A percentile compares a stretch with the other conserved stretches of the same genome.
These are phyloP conservation scores for Vaccinium corymbosum DNA, from an alignment of 148 eudicot species.

Conservation along the genomic window DNA sequence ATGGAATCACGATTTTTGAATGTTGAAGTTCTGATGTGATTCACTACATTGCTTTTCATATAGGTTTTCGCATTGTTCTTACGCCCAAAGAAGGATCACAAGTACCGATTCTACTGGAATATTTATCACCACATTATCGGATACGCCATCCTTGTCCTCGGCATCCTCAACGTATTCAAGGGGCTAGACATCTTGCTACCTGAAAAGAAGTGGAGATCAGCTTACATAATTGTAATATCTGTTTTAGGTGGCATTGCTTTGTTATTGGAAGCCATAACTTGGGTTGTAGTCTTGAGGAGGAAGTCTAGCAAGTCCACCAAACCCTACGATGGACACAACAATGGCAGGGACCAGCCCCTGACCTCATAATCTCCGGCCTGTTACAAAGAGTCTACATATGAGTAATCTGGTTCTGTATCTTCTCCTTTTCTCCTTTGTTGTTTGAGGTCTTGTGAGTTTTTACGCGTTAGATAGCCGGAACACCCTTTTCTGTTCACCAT, in stretches of 20 bases:
- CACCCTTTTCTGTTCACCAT: background rate
- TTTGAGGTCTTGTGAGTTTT: background rate
- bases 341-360: conserved; percentile 30
- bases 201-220: conserved; percentile 64
- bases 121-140: conserved; percentile 78
- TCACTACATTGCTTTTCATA: background rate
- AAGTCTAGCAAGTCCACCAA: conserved; percentile 59
- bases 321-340: conserved; percentile 52
- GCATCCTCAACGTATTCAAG: conserved; percentile 83
- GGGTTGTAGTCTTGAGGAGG: conserved; percentile 60
- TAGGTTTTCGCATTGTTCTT: conserved; percentile 82
- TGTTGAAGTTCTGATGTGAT: background rate
- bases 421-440: background rate
- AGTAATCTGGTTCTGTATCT: background rate
- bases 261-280: conserved; percentile 69
- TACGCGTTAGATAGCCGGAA: background rate
- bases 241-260: conserved; percentile 54
- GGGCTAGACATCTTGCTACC: conserved; percentile 77
- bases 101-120: conserved; percentile 78
- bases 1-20: background rate
- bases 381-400: background rate
- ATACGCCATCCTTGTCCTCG: conserved; percentile 62
- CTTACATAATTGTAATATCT: conserved; percentile 47
- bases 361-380: conserved; percentile 7
- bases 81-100: conserved; percentile 89